These are phyloP conservation scores for Ceratobasidium sp. DNA, from an alignment of 1,284 basidiomycete species.

Conservation along the genomic window DNA sequence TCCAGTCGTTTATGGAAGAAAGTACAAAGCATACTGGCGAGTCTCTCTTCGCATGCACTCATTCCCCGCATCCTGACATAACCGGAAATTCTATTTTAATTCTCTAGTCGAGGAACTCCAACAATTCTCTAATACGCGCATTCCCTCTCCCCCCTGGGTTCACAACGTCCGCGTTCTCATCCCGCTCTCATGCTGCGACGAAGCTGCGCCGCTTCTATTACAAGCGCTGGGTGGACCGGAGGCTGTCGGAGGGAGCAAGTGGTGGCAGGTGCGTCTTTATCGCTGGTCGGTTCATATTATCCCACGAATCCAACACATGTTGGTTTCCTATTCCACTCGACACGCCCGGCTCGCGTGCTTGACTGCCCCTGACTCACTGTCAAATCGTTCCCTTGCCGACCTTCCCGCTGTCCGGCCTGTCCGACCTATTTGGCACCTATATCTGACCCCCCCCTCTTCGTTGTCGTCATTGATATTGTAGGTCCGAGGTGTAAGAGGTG, in stretches of 20 bases:
- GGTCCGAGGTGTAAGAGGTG: slow-evolving; percentile 48
- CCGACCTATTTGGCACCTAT: slow-evolving; percentile 50
- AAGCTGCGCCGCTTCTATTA: slow-evolving; percentile 83
- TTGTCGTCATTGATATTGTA: slow-evolving; percentile 69
- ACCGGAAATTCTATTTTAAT: slow-evolving; percentile 53
- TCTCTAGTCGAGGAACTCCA: slow-evolving; percentile 90
- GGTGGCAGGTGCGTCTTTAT: slow-evolving; percentile 63
- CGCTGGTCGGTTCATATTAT: slow-evolving; percentile 71
- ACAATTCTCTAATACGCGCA: slow-evolving; percentile 85
- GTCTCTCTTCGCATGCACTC: background rate
- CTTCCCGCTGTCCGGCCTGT: background rate
- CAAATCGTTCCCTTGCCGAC: slow-evolving; percentile 1
- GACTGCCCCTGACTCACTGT: background rate
- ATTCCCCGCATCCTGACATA: background rate
- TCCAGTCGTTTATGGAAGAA: slow-evolving; percentile 65
- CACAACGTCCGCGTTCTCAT: slow-evolving; percentile 82
- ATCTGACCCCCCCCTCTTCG: slow-evolving; percentile 66
- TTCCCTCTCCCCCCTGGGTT: slow-evolving; percentile 91
- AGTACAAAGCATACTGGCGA: slow-evolving; percentile 58
- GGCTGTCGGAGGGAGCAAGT: slow-evolving; percentile 53
- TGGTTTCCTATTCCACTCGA: slow-evolving; percentile 72
- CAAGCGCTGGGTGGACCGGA: slow-evolving; percentile 88
- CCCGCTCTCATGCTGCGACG: slow-evolving; percentile 79
- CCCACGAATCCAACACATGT: slow-evolving; percentile 92
- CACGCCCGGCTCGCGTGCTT: slow-evolving; percentile 63